Conservation (phyloP, 2,329 filamentous ascomycete genomes). For the Simplicillium sp. region DNA sequence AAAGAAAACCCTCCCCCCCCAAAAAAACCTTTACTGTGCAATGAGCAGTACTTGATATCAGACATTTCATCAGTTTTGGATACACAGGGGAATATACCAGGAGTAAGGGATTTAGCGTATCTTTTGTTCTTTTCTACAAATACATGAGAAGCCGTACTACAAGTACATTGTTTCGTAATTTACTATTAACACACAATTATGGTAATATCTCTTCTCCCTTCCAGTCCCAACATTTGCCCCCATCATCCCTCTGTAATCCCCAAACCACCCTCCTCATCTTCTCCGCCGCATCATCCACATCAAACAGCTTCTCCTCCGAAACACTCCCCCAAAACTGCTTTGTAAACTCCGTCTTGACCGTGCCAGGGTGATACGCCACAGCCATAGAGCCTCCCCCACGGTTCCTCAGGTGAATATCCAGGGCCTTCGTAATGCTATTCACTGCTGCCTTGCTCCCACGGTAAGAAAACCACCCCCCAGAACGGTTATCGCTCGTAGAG, state of each 20-base stretch:
- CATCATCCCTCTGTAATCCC: constrained; percentile 36
- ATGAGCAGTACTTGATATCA: too few species aligned
- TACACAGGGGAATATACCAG: too few species aligned
- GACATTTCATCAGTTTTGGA: too few species aligned
- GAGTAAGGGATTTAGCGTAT: too few species aligned
- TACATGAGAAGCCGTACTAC: too few species aligned
- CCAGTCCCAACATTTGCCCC: constrained; percentile 63
- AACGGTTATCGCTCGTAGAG: constrained; percentile 59
- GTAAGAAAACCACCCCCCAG: constrained; percentile 78
- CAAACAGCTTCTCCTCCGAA: constrained; percentile 53
- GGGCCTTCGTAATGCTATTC: constrained; percentile 59
- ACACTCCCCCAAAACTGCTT: constrained; percentile 62
- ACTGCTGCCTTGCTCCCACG: constrained; percentile 68
- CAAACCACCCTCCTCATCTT: constrained; percentile 51
- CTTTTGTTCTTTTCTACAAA: too few species aligned
- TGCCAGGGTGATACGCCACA: constrained; percentile 69
- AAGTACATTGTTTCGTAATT: too few species aligned
- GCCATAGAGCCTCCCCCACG: constrained; percentile 53
- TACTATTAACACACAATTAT: constrained; percentile 19
- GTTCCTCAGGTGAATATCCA: constrained; percentile 56
- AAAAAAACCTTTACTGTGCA: too few species aligned
- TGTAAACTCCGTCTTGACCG: constrained; percentile 66
- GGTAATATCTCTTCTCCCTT: constrained; percentile 53
- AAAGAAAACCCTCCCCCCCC: too few species aligned
- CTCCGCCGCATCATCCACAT: constrained; percentile 55